These are phyloP conservation scores for Actinomucor elegans DNA, from an alignment of 371 early-diverging fungal species.

Conservation along the genomic window DNA sequence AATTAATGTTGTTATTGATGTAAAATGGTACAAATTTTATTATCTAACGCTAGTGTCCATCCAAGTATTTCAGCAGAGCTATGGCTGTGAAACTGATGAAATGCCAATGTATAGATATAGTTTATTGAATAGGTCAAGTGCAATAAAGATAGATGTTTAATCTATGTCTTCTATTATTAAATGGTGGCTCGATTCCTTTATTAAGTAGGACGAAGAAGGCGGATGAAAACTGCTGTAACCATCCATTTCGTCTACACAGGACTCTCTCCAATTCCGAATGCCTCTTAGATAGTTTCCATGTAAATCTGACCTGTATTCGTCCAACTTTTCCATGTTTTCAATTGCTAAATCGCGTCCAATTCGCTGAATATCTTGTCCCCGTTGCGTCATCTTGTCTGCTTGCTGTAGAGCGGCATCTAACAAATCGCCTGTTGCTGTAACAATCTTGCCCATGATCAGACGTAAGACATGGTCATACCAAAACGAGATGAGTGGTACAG, in stretches of 20 bases:
- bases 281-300: constrained; percentile 46
- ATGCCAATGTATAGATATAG: no score
- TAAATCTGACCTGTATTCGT: constrained; percentile 39
- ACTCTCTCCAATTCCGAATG: constrained; percentile 38
- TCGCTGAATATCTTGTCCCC: constrained; percentile 45
- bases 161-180: no score
- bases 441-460: constrained; percentile 51
- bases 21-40: no score
- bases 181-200: constrained; percentile 4
- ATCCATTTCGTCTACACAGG: background rate
- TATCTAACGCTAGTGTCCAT: no score
- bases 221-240: background rate
- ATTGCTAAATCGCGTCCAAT: constrained; percentile 42
- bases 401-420: constrained; percentile 54
- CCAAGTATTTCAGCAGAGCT: no score
- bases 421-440: constrained; percentile 60
- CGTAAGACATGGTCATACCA: constrained; percentile 69
- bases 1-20: no score
- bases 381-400: constrained; percentile 44
- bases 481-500: constrained; percentile 62
- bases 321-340: constrained; percentile 46
- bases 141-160: no score
- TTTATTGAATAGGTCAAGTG: no score
- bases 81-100: no score
- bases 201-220: background rate